These are phyloP conservation scores for Blastocystis sp. DNA, from an alignment of 352 stramenopile species.

Conservation along the genomic window DNA sequence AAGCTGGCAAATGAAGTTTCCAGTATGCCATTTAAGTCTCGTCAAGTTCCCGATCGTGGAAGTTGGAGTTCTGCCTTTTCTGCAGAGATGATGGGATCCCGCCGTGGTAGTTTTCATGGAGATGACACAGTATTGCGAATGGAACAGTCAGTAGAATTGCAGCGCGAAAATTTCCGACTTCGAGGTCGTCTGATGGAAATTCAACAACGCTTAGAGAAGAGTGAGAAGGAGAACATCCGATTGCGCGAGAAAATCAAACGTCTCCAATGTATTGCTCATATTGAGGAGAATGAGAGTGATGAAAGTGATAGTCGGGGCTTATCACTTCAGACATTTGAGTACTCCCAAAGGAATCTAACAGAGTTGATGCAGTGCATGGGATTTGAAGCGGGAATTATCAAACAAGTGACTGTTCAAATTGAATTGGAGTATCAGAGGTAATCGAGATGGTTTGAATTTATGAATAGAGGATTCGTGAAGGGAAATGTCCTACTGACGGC, in stretches of 20 bases:
- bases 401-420: slow-evolving; percentile 13
- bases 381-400: not conserved
- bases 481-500: not conserved
- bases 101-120: not conserved
- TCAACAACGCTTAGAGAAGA: not conserved
- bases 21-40: slow-evolving; percentile 15
- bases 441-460: not conserved
- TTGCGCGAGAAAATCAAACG: not conserved
- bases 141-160: slow-evolving; percentile 28
- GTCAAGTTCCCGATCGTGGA: not conserved
- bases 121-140: slow-evolving; percentile 20
- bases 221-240: slow-evolving; percentile 11
- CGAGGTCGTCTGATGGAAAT: slow-evolving; percentile 13
- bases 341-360: slow-evolving; percentile 6
- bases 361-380: not conserved
- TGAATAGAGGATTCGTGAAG: not conserved
- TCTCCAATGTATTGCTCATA: not conserved
- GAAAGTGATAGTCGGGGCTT: not conserved
- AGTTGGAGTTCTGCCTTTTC: not conserved
- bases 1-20: not conserved
- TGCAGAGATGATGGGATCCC: not conserved
- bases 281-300: not conserved
- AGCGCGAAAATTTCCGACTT: slow-evolving; percentile 28
- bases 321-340: slow-evolving; percentile 5
- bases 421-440: slow-evolving; percentile 62